These are phyloP conservation scores for Trichosporon sp. DNA, from an alignment of 1,284 basidiomycete genomes.

Conservation along the genomic window DNA sequence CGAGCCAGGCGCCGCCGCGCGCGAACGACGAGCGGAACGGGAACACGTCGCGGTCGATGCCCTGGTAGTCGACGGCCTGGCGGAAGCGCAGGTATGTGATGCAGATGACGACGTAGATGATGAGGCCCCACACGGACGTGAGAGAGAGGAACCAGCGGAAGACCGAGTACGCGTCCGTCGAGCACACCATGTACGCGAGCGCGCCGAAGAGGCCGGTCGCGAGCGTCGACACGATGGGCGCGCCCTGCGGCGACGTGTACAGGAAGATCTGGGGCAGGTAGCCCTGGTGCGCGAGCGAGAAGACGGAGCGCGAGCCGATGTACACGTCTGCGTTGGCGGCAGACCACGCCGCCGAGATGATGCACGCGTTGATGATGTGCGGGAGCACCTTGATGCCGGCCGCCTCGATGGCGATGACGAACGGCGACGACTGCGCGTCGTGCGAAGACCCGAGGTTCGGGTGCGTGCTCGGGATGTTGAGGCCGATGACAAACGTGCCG, in stretches of 20 bases:
- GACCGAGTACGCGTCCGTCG: conserved; percentile 58
- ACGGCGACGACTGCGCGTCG: conserved; percentile 67
- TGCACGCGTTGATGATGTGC: conserved; percentile 62
- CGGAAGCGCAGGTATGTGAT: conserved; percentile 46
- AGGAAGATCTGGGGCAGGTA: conserved; percentile 57
- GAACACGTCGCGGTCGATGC: conserved; percentile 30
- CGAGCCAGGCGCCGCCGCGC: conserved; percentile 7
- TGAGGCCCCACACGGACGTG: conserved; percentile 1
- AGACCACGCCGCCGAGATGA: conserved; percentile 54
- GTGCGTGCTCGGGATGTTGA: conserved; percentile 68
- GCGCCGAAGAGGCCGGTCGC: conserved; percentile 56
- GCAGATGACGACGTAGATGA: conserved; percentile 16
- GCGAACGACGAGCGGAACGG: conserved; percentile 15
- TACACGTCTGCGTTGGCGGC: conserved; percentile 58
- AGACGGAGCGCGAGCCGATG: conserved; percentile 56
- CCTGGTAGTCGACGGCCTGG: conserved; percentile 44
- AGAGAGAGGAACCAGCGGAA: conserved; percentile 63
- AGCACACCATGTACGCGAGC: conserved; percentile 66
- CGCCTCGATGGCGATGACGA: conserved; percentile 64
- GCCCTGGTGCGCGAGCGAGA: conserved; percentile 52
- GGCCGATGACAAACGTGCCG: conserved; percentile 60
- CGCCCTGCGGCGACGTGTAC: conserved; percentile 42
- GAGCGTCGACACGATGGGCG: conserved; percentile 56
- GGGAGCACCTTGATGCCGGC: conserved; percentile 72
- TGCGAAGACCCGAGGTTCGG: conserved; percentile 56